Conservation (phyloP, 2,329 filamentous ascomycete species). For the Seiridium cupressi region DNA sequence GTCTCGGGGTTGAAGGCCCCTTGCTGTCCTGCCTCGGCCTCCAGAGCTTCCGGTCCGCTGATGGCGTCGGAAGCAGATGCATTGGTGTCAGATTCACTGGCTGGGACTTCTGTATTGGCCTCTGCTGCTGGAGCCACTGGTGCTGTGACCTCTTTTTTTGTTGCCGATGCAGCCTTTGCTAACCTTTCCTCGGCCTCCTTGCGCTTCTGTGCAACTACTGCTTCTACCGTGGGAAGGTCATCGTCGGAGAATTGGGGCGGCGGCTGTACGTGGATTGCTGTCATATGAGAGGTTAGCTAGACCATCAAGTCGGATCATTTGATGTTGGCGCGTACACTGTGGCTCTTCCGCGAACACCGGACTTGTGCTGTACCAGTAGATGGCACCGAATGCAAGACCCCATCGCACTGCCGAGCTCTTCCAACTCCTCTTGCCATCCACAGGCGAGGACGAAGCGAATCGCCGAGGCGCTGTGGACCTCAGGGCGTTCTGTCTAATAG, state of each 20-base stretch:
- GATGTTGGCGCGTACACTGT: constrained; percentile 54
- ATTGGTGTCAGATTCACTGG: constrained; percentile 19
- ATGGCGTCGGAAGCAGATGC: constrained; percentile 9
- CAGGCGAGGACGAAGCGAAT: constrained; percentile 53
- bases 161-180: constrained; percentile 25
- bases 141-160: constrained; percentile 15
- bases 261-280: constrained; percentile 33
- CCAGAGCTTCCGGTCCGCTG: constrained; percentile 53
- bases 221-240: constrained; percentile 63
- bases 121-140: constrained; percentile 23
- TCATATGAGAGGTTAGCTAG: constrained; percentile 4
- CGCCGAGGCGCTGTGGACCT: constrained; percentile 41
- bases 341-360: constrained; percentile 83
- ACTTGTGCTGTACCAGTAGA: constrained; percentile 96
- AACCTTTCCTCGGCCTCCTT: constrained; percentile 39
- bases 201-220: constrained; percentile 63
- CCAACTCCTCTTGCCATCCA: constrained; percentile 74
- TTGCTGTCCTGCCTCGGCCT: constrained; percentile 81
- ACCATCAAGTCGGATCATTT: not conserved
- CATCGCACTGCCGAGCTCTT: constrained; percentile 73
- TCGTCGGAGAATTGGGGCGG: constrained; percentile 55
- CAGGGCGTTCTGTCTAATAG: constrained; percentile 37
- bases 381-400: constrained; percentile 69
- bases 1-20: constrained; percentile 98
- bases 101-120: constrained; percentile 20